Evolutionary conservation across 108 stramenopile genomes (phyloP).

Genomic region (Tribonema minus): DNA sequence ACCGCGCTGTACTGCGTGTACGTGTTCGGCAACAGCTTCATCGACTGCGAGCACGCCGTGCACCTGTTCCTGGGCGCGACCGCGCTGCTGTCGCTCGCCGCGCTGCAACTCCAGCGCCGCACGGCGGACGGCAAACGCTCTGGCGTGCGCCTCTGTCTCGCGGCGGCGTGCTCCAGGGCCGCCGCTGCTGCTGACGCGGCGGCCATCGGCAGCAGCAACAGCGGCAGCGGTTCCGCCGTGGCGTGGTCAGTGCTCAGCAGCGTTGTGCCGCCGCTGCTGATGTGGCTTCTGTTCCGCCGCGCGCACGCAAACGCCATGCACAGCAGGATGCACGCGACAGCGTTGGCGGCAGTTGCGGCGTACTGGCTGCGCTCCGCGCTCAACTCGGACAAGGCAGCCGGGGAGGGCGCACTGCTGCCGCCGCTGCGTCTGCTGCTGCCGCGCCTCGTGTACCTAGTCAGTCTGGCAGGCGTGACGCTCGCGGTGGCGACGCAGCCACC

Average conservation of each 20-base stretch:
- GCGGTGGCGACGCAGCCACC: no score
- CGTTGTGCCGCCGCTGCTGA: not conserved
- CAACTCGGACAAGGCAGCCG: not conserved
- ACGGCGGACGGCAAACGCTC: no score
- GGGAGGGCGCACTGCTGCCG: not conserved
- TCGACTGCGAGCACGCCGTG: slow-evolving; percentile 35
- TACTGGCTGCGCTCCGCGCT: slow-evolving; percentile 1
- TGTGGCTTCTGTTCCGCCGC: slow-evolving; percentile 4
- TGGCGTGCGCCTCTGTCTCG: not conserved
- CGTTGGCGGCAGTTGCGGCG: slow-evolving; percentile 3
- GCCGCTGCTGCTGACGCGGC: slow-evolving; percentile 9
- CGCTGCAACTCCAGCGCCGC: not conserved
- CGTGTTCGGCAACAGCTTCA: slow-evolving; percentile 42
- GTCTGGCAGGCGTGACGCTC: not conserved
- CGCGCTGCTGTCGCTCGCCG: slow-evolving; percentile 13
- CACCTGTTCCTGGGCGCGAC: slow-evolving; percentile 27
- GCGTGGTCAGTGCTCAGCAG: not conserved
- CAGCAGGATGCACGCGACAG: slow-evolving; percentile 3
- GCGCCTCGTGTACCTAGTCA: slow-evolving; percentile 6
- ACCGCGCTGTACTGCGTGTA: slow-evolving; percentile 21
- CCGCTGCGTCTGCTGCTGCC: slow-evolving; percentile 12
- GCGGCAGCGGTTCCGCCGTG: no score
- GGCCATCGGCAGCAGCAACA: not conserved
- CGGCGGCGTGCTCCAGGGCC: slow-evolving; percentile 16
- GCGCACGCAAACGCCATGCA: not conserved